These are phyloP conservation scores for Blastocystis sp. DNA, from an alignment of 352 stramenopile species.

Conservation along the genomic window DNA sequence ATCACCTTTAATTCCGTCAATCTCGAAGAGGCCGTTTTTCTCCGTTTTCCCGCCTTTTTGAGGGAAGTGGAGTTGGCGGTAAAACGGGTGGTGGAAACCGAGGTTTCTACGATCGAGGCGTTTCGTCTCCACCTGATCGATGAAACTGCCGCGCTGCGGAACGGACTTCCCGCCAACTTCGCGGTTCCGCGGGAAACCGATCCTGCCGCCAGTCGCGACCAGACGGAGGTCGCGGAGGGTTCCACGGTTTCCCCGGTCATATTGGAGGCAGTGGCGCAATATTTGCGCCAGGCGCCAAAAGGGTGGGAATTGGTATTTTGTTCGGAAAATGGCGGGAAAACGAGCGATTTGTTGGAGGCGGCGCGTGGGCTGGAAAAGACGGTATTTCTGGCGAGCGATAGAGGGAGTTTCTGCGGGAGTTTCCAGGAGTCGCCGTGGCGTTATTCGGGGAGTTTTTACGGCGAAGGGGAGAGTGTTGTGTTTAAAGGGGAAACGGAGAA, in stretches of 20 bases:
- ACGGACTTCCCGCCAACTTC: neutral
- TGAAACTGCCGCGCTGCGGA: neutral
- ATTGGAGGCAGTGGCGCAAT: neutral
- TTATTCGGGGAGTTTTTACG: constrained; percentile 4
- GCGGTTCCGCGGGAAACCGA: neutral
- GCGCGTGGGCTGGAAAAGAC: neutral
- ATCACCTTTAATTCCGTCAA: neutral
- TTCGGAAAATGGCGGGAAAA: neutral
- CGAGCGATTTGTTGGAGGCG: neutral
- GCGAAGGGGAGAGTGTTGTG: neutral
- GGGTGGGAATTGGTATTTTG: neutral
- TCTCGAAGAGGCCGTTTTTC: neutral
- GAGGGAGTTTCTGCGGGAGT: neutral
- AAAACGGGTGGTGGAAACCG: neutral
- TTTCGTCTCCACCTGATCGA: neutral
- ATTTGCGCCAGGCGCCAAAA: neutral
- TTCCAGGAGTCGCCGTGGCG: neutral
- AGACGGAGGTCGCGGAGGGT: neutral
- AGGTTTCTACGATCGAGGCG: neutral
- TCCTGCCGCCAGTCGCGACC: neutral
- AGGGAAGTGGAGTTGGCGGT: neutral
- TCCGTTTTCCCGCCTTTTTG: constrained; percentile 5
- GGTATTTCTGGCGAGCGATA: neutral
- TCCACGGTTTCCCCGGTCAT: neutral
- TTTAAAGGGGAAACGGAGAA: neutral